These are phyloP conservation scores for Ascochyta lentis DNA, from an alignment of 2,329 filamentous ascomycete species.

Conservation along the genomic window DNA sequence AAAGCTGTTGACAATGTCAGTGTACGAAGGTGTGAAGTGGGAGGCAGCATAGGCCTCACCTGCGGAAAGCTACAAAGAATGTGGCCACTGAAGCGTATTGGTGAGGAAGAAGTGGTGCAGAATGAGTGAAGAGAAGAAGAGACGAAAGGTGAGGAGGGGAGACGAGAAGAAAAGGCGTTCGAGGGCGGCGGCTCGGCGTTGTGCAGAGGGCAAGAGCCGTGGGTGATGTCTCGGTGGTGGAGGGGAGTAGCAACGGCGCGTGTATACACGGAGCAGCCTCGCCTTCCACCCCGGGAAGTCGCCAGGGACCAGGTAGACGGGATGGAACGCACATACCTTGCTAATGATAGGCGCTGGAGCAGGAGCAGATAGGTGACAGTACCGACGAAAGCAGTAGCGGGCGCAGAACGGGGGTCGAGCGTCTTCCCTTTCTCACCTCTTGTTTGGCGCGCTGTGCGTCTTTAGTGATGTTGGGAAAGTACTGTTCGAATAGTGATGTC, in stretches of 20 bases:
- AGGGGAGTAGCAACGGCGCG: slow-evolving; percentile 21
- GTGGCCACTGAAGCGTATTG: slow-evolving; percentile 52
- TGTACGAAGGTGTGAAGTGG: neutral
- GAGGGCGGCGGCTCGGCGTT: slow-evolving; percentile 30
- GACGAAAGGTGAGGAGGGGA: slow-evolving; percentile 23
- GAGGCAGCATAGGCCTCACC: slow-evolving; percentile 31
- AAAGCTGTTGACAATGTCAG: slow-evolving; percentile 45
- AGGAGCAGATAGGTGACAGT: slow-evolving; percentile 23
- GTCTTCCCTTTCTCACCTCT: slow-evolving; percentile 9
- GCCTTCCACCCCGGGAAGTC: slow-evolving; percentile 26
- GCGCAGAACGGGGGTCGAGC: slow-evolving; percentile 12
- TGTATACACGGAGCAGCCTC: slow-evolving; percentile 28
- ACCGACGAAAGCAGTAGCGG: slow-evolving; percentile 11
- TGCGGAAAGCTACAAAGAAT: slow-evolving; percentile 55
- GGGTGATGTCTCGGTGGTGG: slow-evolving; percentile 23
- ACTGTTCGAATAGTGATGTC: slow-evolving; percentile 47
- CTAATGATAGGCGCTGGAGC: slow-evolving; percentile 12
- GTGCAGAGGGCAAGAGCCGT: slow-evolving; percentile 39
- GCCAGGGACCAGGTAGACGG: slow-evolving; percentile 14
- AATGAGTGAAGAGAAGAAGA: slow-evolving; percentile 40
- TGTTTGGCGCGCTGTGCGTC: slow-evolving; percentile 7
- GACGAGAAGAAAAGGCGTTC: slow-evolving; percentile 27
- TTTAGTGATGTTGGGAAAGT: slow-evolving; percentile 43
- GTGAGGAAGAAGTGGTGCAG: slow-evolving; percentile 49
- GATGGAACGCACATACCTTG: slow-evolving; percentile 33